These are phyloP conservation scores for Salmacisia buchloeana DNA, from an alignment of 1,284 basidiomycete genomes.

Conservation along the genomic window DNA sequence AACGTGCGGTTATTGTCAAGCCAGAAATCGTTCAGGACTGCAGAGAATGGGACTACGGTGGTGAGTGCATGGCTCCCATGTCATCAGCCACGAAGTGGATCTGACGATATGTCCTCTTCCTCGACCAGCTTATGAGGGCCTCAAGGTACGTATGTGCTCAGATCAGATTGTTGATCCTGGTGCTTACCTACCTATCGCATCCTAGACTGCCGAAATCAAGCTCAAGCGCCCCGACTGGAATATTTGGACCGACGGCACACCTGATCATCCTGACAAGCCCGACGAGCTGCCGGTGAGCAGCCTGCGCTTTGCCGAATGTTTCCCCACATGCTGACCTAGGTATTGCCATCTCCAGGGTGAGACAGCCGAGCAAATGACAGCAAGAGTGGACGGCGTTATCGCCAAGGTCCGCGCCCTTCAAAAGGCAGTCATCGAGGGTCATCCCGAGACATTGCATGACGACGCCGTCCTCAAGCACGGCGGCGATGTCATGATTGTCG, in stretches of 20 bases:
- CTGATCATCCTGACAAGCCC: slow-evolving; percentile 31
- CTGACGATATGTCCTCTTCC: not conserved
- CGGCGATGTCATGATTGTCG: slow-evolving; percentile 40
- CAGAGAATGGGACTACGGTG: slow-evolving; percentile 50
- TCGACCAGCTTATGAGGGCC: slow-evolving; percentile 33
- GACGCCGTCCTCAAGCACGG: slow-evolving; percentile 27
- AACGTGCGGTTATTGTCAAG: slow-evolving; percentile 21
- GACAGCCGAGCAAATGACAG: slow-evolving; percentile 37
- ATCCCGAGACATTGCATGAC: slow-evolving; percentile 18
- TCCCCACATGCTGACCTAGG: not conserved
- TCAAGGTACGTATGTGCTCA: slow-evolving; percentile 15
- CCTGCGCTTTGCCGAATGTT: not conserved
- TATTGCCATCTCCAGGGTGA: too few species aligned
- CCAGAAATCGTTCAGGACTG: slow-evolving; percentile 34
- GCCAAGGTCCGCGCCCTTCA: slow-evolving; percentile 34
- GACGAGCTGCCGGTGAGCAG: slow-evolving; percentile 22
- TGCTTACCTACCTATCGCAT: slow-evolving; percentile 2
- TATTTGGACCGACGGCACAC: slow-evolving; percentile 44
- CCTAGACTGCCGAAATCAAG: slow-evolving; percentile 35
- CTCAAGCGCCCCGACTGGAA: slow-evolving; percentile 39
- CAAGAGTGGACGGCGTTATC: slow-evolving; percentile 40
- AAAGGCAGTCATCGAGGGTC: slow-evolving; percentile 24
- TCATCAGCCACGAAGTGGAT: not conserved
- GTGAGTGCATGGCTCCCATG: slow-evolving; percentile 9
- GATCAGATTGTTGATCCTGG: not conserved